Base-by-base conservation (phyloP, 768 basidiomycete species). In the Fomitopsis pulvina region DNA sequence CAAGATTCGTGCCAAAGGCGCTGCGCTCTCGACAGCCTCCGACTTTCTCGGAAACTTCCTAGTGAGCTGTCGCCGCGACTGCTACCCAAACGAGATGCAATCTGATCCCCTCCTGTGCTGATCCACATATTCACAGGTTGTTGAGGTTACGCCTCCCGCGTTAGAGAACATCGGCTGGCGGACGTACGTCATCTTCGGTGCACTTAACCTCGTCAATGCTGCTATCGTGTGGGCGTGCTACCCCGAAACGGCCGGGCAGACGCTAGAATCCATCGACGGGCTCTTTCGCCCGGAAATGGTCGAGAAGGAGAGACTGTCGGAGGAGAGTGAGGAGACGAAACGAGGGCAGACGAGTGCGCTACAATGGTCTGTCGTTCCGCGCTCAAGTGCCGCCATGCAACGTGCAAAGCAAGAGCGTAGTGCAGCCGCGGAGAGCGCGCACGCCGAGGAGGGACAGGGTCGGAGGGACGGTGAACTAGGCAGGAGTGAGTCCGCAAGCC, bases 171-270 rank as follows among this genome's bases (percentile, higher is more conserved):
- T 74, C 43, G 53, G 55, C 41, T 73, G 72, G 67, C 62, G 68
- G 25, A 70, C 73, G 5, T 75, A 71, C 63, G 68, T 72, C 52
- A 70, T 74, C 22, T 75, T 74, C 52, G 71, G 69, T 12, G 61
- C 71, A 14, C 68, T 72, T 54, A 74, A 73, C 54, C 71, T 70
- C 20, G 63, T 66, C 41, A 73, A 70, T 70, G 66, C 73, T 14
- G 68, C 71, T 2, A 57, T 74, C 20, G 68, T 71, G 22, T 68
- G 66, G 45, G 39, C 57, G 21, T 64, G 64, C 55, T 64, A 65
- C 57, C 55, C 60, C 18, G 54, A 57, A 24, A 30, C 27, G 32
- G 27, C 21, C 5, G 45, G 41, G 8, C 20, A 41, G 20, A 41
- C 41, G 41, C 41, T 41, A n/a, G 41, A 41, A 16, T 26, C 20